Percentiles rank a stretch among this genome's conserved stretches.
Conservation (phyloP, 768 basidiomycete genomes). For the Kwoniella newhampshirensis region DNA sequence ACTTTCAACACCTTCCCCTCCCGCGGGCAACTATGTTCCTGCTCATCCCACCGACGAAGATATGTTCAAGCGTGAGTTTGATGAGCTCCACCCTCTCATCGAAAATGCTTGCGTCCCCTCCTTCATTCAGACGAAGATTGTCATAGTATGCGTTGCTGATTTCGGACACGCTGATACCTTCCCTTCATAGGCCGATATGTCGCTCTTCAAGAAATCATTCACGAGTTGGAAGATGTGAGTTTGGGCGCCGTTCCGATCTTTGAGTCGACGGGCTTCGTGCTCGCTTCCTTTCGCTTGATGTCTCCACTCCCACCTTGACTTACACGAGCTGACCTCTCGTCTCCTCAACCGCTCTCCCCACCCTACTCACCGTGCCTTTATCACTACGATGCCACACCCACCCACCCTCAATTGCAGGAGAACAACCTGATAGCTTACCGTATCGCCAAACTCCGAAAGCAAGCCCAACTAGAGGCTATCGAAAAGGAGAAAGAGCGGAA, state of each 20-base stretch:
- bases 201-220: conserved; percentile 16
- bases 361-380: too few relatives aligned
- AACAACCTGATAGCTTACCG: conserved; percentile 32
- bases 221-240: conserved; percentile 29
- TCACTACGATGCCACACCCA: too few relatives aligned
- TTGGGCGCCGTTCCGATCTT: not conserved
- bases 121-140: too few relatives aligned
- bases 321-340: too few relatives aligned
- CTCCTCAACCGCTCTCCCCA: too few relatives aligned
- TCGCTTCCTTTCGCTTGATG: not conserved
- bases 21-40: conserved; percentile 4
- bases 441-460: conserved; percentile 18
- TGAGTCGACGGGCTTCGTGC: not conserved
- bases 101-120: too few relatives aligned
- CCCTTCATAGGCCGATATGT: conserved; percentile 19
- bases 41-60: conserved; percentile 23
- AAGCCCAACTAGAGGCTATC: not conserved
- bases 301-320: not conserved
- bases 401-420: conserved; percentile 21
- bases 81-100: not conserved
- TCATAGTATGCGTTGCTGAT: too few relatives aligned
- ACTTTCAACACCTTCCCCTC: too few relatives aligned
- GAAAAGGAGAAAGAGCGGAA: too few relatives aligned
- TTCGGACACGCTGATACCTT: not conserved
- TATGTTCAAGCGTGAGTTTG: conserved; percentile 27